Conservation (phyloP, 305 asterid genomes). For the Fraxinus nigra region DNA sequence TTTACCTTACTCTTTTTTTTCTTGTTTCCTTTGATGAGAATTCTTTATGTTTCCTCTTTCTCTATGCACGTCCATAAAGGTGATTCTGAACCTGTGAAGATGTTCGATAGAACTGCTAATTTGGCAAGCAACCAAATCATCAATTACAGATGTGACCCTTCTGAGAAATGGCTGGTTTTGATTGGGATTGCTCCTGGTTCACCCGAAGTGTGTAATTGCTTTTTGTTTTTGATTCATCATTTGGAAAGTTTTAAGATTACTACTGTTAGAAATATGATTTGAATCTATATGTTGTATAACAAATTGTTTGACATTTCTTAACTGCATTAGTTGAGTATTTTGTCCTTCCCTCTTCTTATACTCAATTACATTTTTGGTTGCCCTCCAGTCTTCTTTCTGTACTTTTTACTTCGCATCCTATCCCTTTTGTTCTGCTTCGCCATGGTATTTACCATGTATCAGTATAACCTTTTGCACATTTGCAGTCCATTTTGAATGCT, state of each 20-base stretch:
- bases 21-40: background rate
- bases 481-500: background rate
- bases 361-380: background rate
- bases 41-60: slow-evolving; percentile 12
- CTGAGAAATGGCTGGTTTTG: slow-evolving; percentile 98
- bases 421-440: background rate
- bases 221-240: slow-evolving; percentile 9
- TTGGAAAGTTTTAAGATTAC: slow-evolving; percentile 3
- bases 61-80: slow-evolving; percentile 43
- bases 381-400: background rate
- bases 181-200: slow-evolving; percentile 98
- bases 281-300: background rate
- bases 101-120: slow-evolving; percentile 95
- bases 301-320: background rate
- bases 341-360: background rate
- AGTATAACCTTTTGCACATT: background rate
- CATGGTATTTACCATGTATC: background rate
- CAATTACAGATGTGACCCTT: slow-evolving; percentile 90
- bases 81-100: slow-evolving; percentile 87
- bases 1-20: background rate
- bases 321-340: background rate
- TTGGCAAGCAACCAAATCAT: slow-evolving; percentile 85
- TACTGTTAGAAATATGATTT: background rate
- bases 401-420: background rate
- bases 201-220: slow-evolving; percentile 61